Evolutionary conservation across 108 stramenopile genomes (phyloP), one percentile per base, ranked within the genome.

Genomic region (Cylindrotheca closterium): DNA sequence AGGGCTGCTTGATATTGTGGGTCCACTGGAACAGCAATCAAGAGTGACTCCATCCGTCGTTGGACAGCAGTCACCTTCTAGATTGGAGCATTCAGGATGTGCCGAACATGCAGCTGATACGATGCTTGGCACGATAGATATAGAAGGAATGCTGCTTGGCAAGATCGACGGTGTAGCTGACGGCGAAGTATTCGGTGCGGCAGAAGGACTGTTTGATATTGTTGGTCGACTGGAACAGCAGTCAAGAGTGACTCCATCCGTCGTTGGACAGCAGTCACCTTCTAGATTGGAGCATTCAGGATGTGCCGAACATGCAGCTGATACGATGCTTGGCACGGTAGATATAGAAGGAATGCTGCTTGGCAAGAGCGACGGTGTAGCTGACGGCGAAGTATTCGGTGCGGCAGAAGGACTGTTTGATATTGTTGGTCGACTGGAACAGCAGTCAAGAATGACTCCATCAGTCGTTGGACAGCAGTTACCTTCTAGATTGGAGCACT

Each of bases 51-150:
- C 78, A 1, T 26, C 30, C 19, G 30, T 1, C 0, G 78, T 70
- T 2, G 78, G 78, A 59, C 78, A 79, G 30, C 78, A 79, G 12
- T 55, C 45, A 2, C 71, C 66, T 7, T 31, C 60, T 25, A 78
- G 51, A 37, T 61, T 68, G n/a, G n/a, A n/a, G n/a, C n/a, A n/a
- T n/a, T n/a, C n/a, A n/a, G n/a, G n/a, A n/a, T n/a, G n/a, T n/a
- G n/a, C n/a, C n/a, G n/a, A n/a, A n/a, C n/a, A n/a, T n/a, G n/a
- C n/a, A n/a, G n/a, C n/a, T n/a, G n/a, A n/a, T 42, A 42, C 15
- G 37, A 10, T 15, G n/a, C n/a, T n/a, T n/a, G n/a, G n/a, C n/a
- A n/a, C n/a, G n/a, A n/a, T n/a, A n/a, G n/a, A n/a, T n/a, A n/a
- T n/a, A n/a, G n/a, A n/a, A n/a, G n/a, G n/a, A n/a, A 42, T 15